Evolutionary conservation across 208 protist species (phyloP).

Genomic region (Angomonas ambiguus): DNA sequence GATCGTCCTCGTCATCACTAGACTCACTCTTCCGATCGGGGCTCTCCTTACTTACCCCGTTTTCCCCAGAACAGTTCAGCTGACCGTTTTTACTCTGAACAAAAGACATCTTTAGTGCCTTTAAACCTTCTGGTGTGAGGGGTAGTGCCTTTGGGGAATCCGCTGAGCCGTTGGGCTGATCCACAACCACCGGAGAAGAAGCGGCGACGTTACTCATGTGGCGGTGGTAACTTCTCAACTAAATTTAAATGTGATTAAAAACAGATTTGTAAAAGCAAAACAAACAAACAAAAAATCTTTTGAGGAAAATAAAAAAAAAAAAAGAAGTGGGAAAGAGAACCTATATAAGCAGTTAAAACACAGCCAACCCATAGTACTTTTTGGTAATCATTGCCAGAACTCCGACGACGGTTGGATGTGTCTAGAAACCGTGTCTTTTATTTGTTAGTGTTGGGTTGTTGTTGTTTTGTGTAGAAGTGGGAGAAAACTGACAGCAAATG

Average conservation of each 20-base stretch:
- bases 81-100: too few relatives aligned
- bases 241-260: not conserved
- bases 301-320: slow-evolving; percentile 8
- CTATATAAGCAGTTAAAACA: not conserved
- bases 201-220: not conserved
- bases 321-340: not conserved
- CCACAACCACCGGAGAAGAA: too few relatives aligned
- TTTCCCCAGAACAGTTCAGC: too few relatives aligned
- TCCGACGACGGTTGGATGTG: too few relatives aligned
- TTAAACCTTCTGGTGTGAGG: not conserved
- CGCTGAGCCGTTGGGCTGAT: too few relatives aligned
- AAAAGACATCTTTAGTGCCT: not conserved
- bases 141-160: not conserved
- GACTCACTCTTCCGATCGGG: too few relatives aligned
- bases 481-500: too few relatives aligned
- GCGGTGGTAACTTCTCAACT: not conserved
- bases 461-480: too few relatives aligned
- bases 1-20: not conserved
- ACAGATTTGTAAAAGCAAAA: slow-evolving; percentile 2
- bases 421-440: too few relatives aligned
- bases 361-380: too few relatives aligned
- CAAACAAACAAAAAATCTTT: slow-evolving; percentile 6
- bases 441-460: too few relatives aligned
- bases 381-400: too few relatives aligned
- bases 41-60: not conserved